phyloP scores from a whole-genome alignment of 352 stramenopile genomes.

The Thalassiosira livingstoniorum region DNA sequence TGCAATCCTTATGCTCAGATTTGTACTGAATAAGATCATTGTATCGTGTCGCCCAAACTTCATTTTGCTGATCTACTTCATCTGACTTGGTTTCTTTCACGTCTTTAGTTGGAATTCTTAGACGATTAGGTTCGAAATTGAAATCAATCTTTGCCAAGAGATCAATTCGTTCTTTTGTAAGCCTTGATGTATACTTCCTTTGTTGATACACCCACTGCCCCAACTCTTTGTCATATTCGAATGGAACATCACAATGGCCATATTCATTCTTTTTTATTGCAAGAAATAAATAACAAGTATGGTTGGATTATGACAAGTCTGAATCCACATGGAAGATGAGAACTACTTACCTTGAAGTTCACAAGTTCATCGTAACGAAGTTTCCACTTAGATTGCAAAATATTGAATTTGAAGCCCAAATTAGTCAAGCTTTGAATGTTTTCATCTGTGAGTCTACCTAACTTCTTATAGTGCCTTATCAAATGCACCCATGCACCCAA shows the following conservation, averaged over 20 bases:
- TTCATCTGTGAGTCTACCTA: not conserved
- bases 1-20: not conserved
- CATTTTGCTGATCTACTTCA: too few relatives aligned
- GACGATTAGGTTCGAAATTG: too few relatives aligned
- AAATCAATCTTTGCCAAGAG: not conserved
- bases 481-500: conserved; percentile 15
- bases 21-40: too few relatives aligned
- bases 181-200: not conserved
- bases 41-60: too few relatives aligned
- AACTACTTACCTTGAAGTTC: too few relatives aligned
- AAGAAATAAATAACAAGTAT: too few relatives aligned
- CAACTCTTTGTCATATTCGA: conserved; percentile 4
- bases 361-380: conserved; percentile 9
- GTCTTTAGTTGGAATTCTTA: too few relatives aligned
- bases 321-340: too few relatives aligned
- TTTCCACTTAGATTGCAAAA: conserved; percentile 1
- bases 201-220: not conserved
- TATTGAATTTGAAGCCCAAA: conserved; percentile 21
- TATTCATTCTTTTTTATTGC: conserved; percentile 18
- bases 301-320: too few relatives aligned
- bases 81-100: too few relatives aligned
- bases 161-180: not conserved
- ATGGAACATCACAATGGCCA: conserved; percentile 24
- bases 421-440: not conserved
- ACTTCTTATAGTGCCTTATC: not conserved